Evolutionary conservation across 495 filamentous ascomycete genomes (phyloP).

Genomic region (Daldinia decipiens): DNA sequence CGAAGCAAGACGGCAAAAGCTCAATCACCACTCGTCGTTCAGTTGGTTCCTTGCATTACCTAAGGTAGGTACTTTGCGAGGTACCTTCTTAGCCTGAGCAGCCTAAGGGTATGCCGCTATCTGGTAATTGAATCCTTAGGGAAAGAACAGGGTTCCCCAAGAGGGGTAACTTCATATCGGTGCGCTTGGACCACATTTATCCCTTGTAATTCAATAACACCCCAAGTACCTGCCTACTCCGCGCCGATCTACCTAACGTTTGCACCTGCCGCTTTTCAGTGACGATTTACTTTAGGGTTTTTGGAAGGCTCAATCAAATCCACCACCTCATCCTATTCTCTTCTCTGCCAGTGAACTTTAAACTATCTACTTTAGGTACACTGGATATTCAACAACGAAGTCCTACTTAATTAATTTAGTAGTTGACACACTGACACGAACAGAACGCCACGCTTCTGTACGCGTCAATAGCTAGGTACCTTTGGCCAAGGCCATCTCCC

Average conservation of each 20-base stretch:
- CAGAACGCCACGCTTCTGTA: slow-evolving; percentile 1
- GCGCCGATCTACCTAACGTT: slow-evolving; percentile 22
- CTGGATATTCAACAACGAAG: neutral
- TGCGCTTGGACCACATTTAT: neutral
- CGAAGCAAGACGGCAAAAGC: slow-evolving; percentile 6
- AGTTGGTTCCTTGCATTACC: neutral
- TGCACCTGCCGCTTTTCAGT: slow-evolving; percentile 26
- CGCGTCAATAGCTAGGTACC: slow-evolving; percentile 3
- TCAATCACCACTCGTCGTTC: slow-evolving; percentile 5
- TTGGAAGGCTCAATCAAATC: neutral
- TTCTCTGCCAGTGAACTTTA: neutral
- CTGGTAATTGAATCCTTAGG: neutral
- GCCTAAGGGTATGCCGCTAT: no score
- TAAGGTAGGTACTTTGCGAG: neutral
- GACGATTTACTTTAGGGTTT: slow-evolving; percentile 13
- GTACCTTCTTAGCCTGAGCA: neutral
- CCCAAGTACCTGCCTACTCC: slow-evolving; percentile 10
- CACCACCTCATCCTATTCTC: neutral
- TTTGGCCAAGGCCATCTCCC: slow-evolving; percentile 8
- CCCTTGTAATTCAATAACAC: neutral
- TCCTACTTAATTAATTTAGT: neutral
- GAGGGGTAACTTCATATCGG: neutral
- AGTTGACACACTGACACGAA: neutral
- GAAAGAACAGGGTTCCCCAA: neutral
- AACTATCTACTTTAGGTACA: neutral